Conservation (phyloP, 257 asterid genomes). For the Forsythia viridissima region DNA sequence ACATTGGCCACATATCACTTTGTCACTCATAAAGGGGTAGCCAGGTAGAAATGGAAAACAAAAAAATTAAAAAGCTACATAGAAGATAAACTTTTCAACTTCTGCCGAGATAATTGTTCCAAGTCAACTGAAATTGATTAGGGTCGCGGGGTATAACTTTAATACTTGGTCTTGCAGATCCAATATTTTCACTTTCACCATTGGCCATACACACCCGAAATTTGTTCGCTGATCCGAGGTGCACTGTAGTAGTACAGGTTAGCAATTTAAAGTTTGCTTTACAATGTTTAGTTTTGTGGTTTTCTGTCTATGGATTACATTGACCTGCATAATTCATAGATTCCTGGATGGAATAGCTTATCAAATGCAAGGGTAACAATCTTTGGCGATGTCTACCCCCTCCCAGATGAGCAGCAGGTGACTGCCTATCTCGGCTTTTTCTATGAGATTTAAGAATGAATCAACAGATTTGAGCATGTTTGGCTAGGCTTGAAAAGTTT, state of each 20-base stretch:
- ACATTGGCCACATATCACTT: not conserved
- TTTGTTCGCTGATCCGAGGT: slow-evolving; percentile 88
- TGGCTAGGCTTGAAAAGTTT: not conserved
- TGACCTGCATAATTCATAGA: slow-evolving; percentile 42
- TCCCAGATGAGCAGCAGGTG: slow-evolving; percentile 91
- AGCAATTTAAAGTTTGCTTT: slow-evolving; percentile 24
- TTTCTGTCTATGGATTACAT: slow-evolving; percentile 19
- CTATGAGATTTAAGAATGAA: not conserved
- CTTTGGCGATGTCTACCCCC: slow-evolving; percentile 92
- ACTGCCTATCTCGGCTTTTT: slow-evolving; percentile 22
- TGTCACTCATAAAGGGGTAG: not conserved
- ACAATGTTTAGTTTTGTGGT: slow-evolving; percentile 9
- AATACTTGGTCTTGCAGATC: slow-evolving; percentile 56
- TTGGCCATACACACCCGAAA: slow-evolving; percentile 99
- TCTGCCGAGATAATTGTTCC: not conserved
- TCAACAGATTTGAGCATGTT: not conserved
- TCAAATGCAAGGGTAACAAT: slow-evolving; percentile 97
- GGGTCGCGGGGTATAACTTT: slow-evolving; percentile 8
- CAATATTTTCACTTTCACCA: slow-evolving; percentile 91
- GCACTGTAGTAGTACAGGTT: slow-evolving; percentile 95
- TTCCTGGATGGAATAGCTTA: slow-evolving; percentile 99
- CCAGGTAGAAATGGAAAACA: not conserved
- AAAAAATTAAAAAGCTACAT: not conserved
- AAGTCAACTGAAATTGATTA: not conserved
- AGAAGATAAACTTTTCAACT: not conserved